Evolutionary conservation across 768 basidiomycete species (phyloP).

Genomic region (Sporobolomyces phaffii): DNA sequence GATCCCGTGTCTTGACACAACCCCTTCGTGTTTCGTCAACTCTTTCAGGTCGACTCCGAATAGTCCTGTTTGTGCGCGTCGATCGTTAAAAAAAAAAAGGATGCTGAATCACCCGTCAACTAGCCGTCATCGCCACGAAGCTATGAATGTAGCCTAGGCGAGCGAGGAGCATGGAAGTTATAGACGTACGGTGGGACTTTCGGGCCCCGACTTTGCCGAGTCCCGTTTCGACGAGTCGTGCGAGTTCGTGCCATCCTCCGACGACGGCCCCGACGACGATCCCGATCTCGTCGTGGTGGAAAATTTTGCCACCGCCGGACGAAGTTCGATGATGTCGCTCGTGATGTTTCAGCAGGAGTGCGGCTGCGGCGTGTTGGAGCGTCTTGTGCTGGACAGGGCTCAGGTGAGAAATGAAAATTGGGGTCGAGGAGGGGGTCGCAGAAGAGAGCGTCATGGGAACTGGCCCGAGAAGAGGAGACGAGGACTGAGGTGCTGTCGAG

Average conservation of each 20-base stretch:
- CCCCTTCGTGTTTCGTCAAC: slow-evolving; percentile 21
- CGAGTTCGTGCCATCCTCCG: slow-evolving; percentile 1
- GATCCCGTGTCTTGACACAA: slow-evolving; percentile 20
- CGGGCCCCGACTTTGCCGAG: not conserved
- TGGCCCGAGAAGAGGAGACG: no score
- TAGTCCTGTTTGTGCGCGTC: slow-evolving; percentile 21
- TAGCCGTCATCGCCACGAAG: no score
- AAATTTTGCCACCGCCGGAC: not conserved
- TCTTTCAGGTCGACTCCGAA: slow-evolving; percentile 13
- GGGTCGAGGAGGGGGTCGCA: not conserved
- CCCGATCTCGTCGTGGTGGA: slow-evolving; percentile 10
- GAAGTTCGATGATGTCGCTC: not conserved
- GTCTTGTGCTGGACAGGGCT: slow-evolving; percentile 18
- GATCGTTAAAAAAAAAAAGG: no score
- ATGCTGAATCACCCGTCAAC: no score
- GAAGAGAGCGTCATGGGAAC: not conserved
- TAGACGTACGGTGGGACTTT: slow-evolving; percentile 5
- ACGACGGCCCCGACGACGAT: slow-evolving; percentile 3
- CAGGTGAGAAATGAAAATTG: slow-evolving; percentile 23
- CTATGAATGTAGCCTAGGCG: no score
- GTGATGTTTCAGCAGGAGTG: slow-evolving; percentile 20
- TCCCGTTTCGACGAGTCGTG: not conserved
- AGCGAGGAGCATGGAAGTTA: no score
- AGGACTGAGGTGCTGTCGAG: no score
- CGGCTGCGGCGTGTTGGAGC: slow-evolving; percentile 26